These are phyloP conservation scores for Dothideomycetes sp. DNA, from an alignment of 2,329 filamentous ascomycete species.

Conservation along the genomic window DNA sequence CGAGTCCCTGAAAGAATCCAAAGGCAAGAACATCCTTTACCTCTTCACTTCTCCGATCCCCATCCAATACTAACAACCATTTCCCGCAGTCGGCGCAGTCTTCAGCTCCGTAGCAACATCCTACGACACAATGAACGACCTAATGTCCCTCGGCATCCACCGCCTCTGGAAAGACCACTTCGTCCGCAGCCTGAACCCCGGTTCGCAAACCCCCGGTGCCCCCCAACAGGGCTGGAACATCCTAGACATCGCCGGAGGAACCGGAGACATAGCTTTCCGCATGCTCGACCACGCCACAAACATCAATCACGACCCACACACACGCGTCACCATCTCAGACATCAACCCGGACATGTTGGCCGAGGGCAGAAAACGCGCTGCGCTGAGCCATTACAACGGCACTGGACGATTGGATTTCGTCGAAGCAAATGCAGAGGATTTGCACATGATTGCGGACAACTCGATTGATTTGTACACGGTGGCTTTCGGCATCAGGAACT, in stretches of 20 bases:
- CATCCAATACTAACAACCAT: slow-evolving; percentile 19
- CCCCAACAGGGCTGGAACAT: slow-evolving; percentile 57
- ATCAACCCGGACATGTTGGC: slow-evolving; percentile 94
- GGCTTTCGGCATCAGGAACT: slow-evolving; percentile 94
- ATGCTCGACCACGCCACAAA: slow-evolving; percentile 80
- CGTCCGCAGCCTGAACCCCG: slow-evolving; percentile 82
- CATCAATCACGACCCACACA: slow-evolving; percentile 69
- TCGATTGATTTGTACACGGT: slow-evolving; percentile 95
- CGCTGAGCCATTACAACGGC: slow-evolving; percentile 50
- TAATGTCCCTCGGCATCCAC: slow-evolving; percentile 97
- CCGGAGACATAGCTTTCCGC: slow-evolving; percentile 95
- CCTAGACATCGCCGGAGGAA: slow-evolving; percentile 93
- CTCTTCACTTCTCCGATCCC: not conserved
- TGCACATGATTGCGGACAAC: slow-evolving; percentile 55
- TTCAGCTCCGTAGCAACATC: slow-evolving; percentile 91
- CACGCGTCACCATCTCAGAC: slow-evolving; percentile 83
- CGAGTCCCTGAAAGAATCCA: slow-evolving; percentile 65
- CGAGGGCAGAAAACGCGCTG: slow-evolving; percentile 73
- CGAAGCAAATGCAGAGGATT: slow-evolving; percentile 78
- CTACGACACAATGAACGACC: slow-evolving; percentile 98
- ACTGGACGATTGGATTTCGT: slow-evolving; percentile 58
- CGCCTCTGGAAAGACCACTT: slow-evolving; percentile 97
- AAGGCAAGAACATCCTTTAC: slow-evolving; percentile 37
- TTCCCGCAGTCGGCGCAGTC: slow-evolving; percentile 66
- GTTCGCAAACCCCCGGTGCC: slow-evolving; percentile 38